Conservation (phyloP, 2,329 filamentous ascomycete genomes). For the Apiospora rasikravindrae region DNA sequence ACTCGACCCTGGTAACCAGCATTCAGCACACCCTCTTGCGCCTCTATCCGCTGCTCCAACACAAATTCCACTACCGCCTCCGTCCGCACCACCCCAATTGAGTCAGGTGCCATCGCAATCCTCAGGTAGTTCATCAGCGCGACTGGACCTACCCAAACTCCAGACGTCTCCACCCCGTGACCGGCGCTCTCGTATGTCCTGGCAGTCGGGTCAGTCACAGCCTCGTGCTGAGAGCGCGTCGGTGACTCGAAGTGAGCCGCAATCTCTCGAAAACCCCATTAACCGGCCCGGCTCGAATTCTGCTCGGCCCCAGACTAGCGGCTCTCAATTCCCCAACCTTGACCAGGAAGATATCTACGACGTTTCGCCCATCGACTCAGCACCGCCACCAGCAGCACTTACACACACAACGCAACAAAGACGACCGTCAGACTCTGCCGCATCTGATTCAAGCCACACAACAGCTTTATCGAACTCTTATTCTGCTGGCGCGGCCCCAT, state of each 20-base stretch:
- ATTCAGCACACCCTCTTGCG: neutral
- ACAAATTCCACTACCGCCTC: slow-evolving; percentile 6
- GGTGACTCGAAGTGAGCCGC: neutral
- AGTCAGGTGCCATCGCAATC: slow-evolving; percentile 26
- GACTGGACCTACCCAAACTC: slow-evolving; percentile 38
- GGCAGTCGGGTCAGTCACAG: slow-evolving; percentile 18
- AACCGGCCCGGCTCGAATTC: slow-evolving; percentile 16
- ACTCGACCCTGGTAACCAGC: neutral
- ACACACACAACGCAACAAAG: neutral
- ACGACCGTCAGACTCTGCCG: neutral
- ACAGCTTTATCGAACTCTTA: slow-evolving; percentile 31
- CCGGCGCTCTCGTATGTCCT: slow-evolving; percentile 29
- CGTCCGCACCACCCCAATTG: slow-evolving; percentile 13
- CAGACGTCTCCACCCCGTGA: slow-evolving; percentile 33
- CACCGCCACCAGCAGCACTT: neutral
- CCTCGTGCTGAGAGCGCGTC: slow-evolving; percentile 23
- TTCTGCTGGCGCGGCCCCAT: slow-evolving; percentile 25
- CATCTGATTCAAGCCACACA: slow-evolving; percentile 24
- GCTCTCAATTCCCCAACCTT: slow-evolving; percentile 13
- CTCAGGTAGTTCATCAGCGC: slow-evolving; percentile 21
- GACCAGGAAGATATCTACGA: slow-evolving; percentile 37
- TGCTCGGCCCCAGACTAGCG: neutral
- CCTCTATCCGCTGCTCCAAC: slow-evolving; percentile 5
- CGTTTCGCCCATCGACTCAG: slow-evolving; percentile 31
- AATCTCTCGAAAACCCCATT: neutral